Evolutionary conservation across 345 rosid species (phyloP).

Genomic region (Acer campestre): DNA sequence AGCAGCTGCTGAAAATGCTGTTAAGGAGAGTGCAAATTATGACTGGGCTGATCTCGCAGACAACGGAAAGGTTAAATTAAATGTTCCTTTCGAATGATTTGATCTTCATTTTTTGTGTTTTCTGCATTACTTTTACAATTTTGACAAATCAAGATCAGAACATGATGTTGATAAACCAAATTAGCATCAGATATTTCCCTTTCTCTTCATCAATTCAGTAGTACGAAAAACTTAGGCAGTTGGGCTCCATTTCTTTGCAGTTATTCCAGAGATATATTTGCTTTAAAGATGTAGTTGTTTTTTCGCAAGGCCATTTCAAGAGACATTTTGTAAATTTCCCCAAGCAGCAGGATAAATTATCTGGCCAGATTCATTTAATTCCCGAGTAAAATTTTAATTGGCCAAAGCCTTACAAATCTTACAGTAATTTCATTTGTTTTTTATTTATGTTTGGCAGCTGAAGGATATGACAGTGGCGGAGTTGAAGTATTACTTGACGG

Average conservation of each 20-base stretch:
- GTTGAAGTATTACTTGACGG: constrained; percentile 69
- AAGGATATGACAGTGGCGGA: constrained; percentile 76
- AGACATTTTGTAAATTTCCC: neutral
- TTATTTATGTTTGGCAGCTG: constrained; percentile 47
- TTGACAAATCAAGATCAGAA: neutral
- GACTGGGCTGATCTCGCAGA: constrained; percentile 75
- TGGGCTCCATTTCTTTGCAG: neutral
- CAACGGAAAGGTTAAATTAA: constrained; percentile 66
- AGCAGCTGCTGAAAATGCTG: constrained; percentile 52
- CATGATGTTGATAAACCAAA: neutral
- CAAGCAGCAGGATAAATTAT: neutral
- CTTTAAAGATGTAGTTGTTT: neutral
- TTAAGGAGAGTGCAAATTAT: constrained; percentile 46
- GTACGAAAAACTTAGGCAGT: neutral
- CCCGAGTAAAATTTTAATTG: neutral
- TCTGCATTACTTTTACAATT: neutral
- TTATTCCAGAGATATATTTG: neutral
- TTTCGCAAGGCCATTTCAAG: neutral
- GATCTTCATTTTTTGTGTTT: neutral
- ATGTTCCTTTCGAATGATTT: constrained; percentile 9
- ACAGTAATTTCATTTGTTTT: constrained; percentile 1
- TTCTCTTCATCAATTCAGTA: neutral
- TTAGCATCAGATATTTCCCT: no score
- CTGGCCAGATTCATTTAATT: neutral
- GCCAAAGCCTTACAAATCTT: neutral